Evolutionary conservation across 2,329 filamentous ascomycete genomes (phyloP).

Genomic region (Trichophyton schoenleinii): DNA sequence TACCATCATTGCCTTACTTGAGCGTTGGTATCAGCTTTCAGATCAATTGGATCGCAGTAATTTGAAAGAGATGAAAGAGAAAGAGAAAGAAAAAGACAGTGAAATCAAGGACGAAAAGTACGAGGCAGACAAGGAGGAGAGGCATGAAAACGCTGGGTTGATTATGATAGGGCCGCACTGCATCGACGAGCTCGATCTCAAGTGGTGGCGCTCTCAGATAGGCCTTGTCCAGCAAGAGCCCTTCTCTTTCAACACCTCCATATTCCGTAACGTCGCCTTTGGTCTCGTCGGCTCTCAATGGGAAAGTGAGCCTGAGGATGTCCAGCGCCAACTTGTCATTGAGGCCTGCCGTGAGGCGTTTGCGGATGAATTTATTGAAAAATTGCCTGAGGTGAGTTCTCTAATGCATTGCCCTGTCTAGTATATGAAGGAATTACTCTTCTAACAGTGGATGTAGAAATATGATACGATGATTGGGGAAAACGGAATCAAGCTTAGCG

Average conservation of each 20-base stretch:
- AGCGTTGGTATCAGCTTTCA: conserved; percentile 31
- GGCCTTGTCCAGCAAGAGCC: conserved; percentile 57
- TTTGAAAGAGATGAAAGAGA: not conserved
- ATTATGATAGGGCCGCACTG: conserved; percentile 44
- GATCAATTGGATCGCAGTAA: conserved; percentile 2
- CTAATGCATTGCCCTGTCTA: not conserved
- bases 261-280: conserved; percentile 50
- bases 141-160: conserved; percentile 27
- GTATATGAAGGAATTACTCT: not conserved
- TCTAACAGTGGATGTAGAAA: conserved; percentile 31
- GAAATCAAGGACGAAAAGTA: not conserved
- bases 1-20: conserved; percentile 33
- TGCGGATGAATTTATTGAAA: conserved; percentile 56
- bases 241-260: conserved; percentile 54
- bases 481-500: conserved; percentile 62
- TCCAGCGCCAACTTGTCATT: conserved; percentile 41
- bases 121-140: not conserved
- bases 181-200: conserved; percentile 47
- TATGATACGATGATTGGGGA: conserved; percentile 68
- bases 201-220: conserved; percentile 47
- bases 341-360: conserved; percentile 56
- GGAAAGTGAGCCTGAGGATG: conserved; percentile 22
- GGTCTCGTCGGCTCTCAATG: conserved; percentile 36
- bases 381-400: conserved; percentile 38
- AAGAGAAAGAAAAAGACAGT: not conserved